Evolutionary conservation across 2,329 filamentous ascomycete species (phyloP), one percentile per base, ranked within the genome.

Genomic region (Neurospora crassa): DNA sequence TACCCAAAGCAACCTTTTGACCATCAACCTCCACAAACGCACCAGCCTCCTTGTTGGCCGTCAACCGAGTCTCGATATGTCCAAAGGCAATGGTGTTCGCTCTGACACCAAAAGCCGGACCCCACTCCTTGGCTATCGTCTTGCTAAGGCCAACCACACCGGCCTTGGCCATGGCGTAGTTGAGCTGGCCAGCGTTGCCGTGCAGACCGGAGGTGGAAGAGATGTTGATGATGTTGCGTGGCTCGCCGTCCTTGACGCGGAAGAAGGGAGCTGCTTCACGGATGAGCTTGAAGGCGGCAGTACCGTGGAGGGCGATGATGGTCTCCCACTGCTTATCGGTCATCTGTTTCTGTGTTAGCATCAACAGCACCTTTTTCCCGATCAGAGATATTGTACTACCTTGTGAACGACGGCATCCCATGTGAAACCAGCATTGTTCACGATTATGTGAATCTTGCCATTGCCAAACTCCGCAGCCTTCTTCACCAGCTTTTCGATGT

Each of bases 401-500:
- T 96, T 96, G 85, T 96, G 92, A 75, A 96, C 93, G 47, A 96
- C 93, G 7, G 91, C 94, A 80, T 97, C 94, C 92, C 93, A 97
- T 0, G 94, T 97, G 82, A 93, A 96, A 59, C 93, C 93, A 0
- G 93, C 94, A 79, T 97, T 97, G 82, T 97, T 96, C 72, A 97
- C 92, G 71, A 97, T 91, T 79, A 96, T 91, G 80, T 97, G 91
- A 74, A 97, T 94, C 84, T 96, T 96, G 78, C 93, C 93, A 74
- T 87, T 84, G 72, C 94, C 94, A 78, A 97, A 96, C 68, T 90
- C 90, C 1, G 92, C 93, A 0, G 93, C 87, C 78, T 89, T 88
- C 78, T 89, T 84, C 37, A 97, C 89, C n/a, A 97, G 87, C 11
- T 85, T 83, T 72, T 88, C 85, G 78, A 94, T 86, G 81, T 96